Evolutionary conservation across 495 filamentous ascomycete species (phyloP).

Genomic region (Ramalina intermedia): DNA sequence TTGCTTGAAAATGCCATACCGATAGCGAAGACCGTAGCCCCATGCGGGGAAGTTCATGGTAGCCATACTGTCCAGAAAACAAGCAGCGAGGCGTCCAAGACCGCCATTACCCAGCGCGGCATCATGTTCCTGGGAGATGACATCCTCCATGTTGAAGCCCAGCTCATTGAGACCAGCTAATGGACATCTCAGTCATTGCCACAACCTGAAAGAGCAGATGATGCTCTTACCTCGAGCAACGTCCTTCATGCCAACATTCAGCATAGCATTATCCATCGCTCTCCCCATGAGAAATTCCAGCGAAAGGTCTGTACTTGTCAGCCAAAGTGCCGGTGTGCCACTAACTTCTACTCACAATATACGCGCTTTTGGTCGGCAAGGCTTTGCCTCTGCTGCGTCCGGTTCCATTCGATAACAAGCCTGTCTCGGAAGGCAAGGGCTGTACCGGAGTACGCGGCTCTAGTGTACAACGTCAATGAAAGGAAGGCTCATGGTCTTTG

Average conservation of each 20-base stretch:
- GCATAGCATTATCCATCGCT: constrained; percentile 94
- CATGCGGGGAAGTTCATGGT: constrained; percentile 90
- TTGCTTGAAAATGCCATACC: constrained; percentile 99
- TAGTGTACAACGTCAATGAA: constrained; percentile 14
- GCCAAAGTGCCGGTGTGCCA: background rate
- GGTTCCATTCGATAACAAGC: constrained; percentile 91
- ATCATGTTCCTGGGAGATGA: constrained; percentile 90
- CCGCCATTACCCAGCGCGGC: constrained; percentile 94
- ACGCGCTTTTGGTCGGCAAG: constrained; percentile 79
- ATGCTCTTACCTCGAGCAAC: constrained; percentile 50
- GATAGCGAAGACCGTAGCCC: constrained; percentile 90
- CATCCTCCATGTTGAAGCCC: constrained; percentile 92
- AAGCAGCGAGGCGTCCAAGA: constrained; percentile 85
- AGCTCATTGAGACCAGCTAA: constrained; percentile 71
- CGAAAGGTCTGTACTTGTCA: constrained; percentile 48
- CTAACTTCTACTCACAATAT: constrained; percentile 45
- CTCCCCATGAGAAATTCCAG: constrained; percentile 96
- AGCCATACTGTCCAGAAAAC: constrained; percentile 90
- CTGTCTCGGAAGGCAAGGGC: constrained; percentile 85
- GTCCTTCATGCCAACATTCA: constrained; percentile 83
- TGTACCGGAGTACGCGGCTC: constrained; percentile 80
- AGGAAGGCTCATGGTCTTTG: background rate
- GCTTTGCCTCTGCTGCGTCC: constrained; percentile 91
- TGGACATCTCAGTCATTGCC: background rate
- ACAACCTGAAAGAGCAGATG: background rate